Percentiles rank a stretch among this genome's conserved stretches.
These are phyloP conservation scores for Didymella segeticola DNA, from an alignment of 2,329 filamentous ascomycete genomes.

Conservation along the genomic window DNA sequence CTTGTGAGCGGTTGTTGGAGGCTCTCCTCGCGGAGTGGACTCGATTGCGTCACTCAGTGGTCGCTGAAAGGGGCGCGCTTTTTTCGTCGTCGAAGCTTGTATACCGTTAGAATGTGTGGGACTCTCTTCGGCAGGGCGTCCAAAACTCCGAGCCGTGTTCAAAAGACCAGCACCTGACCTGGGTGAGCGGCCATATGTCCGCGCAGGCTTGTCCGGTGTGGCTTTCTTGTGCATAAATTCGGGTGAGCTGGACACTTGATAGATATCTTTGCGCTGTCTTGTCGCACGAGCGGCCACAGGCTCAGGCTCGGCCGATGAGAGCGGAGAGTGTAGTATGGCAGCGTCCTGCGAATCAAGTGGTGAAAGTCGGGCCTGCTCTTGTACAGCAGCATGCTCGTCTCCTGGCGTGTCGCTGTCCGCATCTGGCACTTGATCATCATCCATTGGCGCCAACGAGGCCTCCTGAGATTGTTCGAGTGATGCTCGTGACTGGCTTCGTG, in stretches of 20 bases:
- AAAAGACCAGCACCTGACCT: constrained; percentile 17
- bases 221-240: constrained; percentile 18
- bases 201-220: constrained; percentile 14
- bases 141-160: constrained; percentile 16
- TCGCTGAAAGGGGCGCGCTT: constrained; percentile 14
- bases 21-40: constrained; percentile 17
- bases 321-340: constrained; percentile 17
- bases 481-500: neutral
- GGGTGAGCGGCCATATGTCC: constrained; percentile 25
- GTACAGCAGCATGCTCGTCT: neutral
- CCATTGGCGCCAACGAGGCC: neutral
- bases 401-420: neutral
- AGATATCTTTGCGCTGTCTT: constrained; percentile 21
- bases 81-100: constrained; percentile 4
- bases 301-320: constrained; percentile 10
- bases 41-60: constrained; percentile 19
- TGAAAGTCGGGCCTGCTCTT: neutral
- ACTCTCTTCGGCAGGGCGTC: neutral
- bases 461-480: neutral
- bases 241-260: constrained; percentile 26
- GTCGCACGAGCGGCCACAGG: neutral
- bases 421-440: neutral
- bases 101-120: neutral
- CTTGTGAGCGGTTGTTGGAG: neutral
- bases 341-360: constrained; percentile 1